Evolutionary conservation across 2,329 filamentous ascomycete genomes (phyloP), one percentile per base, ranked within the genome.

Genomic region (Exserohilum turcica): DNA sequence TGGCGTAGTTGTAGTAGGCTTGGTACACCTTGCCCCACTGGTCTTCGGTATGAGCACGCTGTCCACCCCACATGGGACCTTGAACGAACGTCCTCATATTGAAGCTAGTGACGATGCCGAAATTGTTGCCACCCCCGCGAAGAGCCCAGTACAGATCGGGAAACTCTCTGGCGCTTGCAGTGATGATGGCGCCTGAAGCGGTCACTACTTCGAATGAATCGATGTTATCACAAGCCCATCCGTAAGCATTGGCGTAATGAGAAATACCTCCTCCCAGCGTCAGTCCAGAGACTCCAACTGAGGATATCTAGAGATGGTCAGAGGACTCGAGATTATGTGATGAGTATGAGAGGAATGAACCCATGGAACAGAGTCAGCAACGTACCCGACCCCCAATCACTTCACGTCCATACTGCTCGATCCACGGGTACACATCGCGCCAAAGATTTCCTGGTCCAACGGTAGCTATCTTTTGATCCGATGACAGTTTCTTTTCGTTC

Each of bases 81-180:
- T 72, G 65, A 6, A 64, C 51, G 32, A 60, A 63, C 3, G 64
- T 63, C 9, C 56, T 46, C 21, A 64, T 37, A 31, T 65, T 59
- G 56, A 71, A 70, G 18, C 56, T 59, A 13, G 67, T 72, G 10
- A 73, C 62, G 21, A 73, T 65, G 15, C 70, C 78, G 43, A 71
- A 71, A 42, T 72, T 72, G 47, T 65, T 66, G 5, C 64, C 66
- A 15, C 69, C 71, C 6, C 74, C 74, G n/a, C 73, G 67, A 6
- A 76, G 62, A 3, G 70, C 71, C 56, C 62, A 67, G 61, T 72
- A 77, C 13, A 78, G 73, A 42, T 79, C 77, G 1, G 56, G 46
- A 40, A 75, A 74, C 24, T 70, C 31, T 6, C 51, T 50, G 12
- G 48, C 40, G 33, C 53, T 65, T 27, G 47, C 62, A 24, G 42